Evolutionary conservation across 345 rosid genomes (phyloP).

Genomic region (Odontarrhena argentea): DNA sequence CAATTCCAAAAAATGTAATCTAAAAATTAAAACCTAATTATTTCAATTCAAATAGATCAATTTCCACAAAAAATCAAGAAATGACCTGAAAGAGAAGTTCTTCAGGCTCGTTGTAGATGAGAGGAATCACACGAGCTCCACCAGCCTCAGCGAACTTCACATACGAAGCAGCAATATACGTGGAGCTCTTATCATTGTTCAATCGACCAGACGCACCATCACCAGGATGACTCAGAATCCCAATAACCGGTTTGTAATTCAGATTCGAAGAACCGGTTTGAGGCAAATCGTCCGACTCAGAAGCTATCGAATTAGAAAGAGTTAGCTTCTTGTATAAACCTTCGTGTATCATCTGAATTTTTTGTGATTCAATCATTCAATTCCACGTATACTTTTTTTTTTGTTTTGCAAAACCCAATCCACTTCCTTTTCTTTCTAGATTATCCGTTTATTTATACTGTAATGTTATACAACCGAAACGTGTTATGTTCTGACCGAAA

Average conservation of each 20-base stretch:
- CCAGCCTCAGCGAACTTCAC: constrained; percentile 92
- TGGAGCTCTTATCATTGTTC: constrained; percentile 53
- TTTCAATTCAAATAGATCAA: no score
- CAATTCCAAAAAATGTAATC: constrained; percentile 13
- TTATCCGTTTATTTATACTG: no score
- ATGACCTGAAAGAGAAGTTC: constrained; percentile 50
- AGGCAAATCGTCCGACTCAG: constrained; percentile 44
- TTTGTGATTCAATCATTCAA: no score
- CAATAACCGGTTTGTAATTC: constrained; percentile 76
- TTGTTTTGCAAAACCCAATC: no score
- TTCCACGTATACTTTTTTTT: no score
- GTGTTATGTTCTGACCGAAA: no score
- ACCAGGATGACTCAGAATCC: constrained; percentile 83
- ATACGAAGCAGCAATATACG: constrained; percentile 82
- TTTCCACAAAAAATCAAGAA: no score
- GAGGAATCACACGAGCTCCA: no score
- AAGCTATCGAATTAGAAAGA: background rate
- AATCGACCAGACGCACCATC: constrained; percentile 92
- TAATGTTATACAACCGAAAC: no score
- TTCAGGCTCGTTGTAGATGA: no score
- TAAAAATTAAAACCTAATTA: no score
- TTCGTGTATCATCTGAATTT: constrained; percentile 11
- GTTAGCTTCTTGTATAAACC: constrained; percentile 5
- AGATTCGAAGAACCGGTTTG: constrained; percentile 48
- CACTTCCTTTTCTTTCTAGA: no score